Conservation (phyloP, 1,139 yeast genomes). For the Pichia inconspicua region DNA sequence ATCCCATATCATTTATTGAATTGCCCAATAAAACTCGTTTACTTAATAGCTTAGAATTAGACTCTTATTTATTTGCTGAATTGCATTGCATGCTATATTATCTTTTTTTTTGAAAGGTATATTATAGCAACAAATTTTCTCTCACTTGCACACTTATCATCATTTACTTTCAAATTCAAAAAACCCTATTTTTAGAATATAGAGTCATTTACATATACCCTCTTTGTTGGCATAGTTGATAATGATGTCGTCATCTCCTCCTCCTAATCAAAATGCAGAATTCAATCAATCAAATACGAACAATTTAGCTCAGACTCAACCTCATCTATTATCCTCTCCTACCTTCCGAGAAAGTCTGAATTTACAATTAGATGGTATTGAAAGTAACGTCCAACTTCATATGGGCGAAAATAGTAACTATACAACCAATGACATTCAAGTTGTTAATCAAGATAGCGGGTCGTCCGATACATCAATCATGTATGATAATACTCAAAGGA, state of each 20-base stretch:
- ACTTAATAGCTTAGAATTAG: background rate
- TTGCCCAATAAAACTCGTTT: too few species aligned
- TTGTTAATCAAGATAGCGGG: background rate
- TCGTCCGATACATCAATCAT: constrained; percentile 9
- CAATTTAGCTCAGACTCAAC: constrained; percentile 7
- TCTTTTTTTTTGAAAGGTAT: background rate
- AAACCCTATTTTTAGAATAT: background rate
- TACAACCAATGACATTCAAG: constrained; percentile 1
- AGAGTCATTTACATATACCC: background rate
- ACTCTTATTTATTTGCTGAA: background rate
- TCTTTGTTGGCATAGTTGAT: background rate
- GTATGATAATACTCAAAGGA: background rate
- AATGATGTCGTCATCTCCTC: constrained; percentile 29
- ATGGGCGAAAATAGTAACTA: constrained; percentile 3
- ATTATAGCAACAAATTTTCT: background rate
- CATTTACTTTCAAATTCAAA: background rate
- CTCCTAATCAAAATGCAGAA: constrained; percentile 17
- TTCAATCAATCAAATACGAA: constrained; percentile 6
- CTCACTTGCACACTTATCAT: too few species aligned
- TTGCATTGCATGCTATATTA: background rate
- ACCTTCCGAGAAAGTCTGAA: constrained; percentile 15
- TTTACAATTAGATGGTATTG: constrained; percentile 16
- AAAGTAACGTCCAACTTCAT: constrained; percentile 3
- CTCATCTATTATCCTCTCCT: constrained; percentile 20
- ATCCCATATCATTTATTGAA: too few species aligned